Percentiles rank a stretch among this genome's conserved stretches.
phyloP scores from a whole-genome alignment of 2,329 filamentous ascomycete genomes.

The Plectosphaerella sp. region DNA sequence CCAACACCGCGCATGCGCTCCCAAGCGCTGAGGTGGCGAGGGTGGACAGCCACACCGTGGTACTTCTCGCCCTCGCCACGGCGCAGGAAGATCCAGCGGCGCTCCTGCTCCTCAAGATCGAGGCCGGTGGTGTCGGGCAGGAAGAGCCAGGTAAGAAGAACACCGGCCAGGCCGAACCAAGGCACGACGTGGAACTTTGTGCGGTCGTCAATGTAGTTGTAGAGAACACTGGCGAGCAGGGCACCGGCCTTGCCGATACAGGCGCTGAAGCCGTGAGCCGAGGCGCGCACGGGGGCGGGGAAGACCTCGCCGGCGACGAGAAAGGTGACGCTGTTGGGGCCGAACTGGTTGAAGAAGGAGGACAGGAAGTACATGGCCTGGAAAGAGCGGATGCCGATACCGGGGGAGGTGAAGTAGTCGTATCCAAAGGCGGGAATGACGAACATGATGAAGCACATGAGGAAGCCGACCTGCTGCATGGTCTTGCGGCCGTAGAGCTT shows the following conservation, averaged over 20 bases:
- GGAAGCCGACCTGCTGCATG: slow-evolving; percentile 94
- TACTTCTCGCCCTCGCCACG: slow-evolving; percentile 75
- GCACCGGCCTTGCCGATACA: slow-evolving; percentile 86
- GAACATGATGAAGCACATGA: slow-evolving; percentile 91
- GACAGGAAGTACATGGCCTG: slow-evolving; percentile 98
- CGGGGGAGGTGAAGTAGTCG: slow-evolving; percentile 69
- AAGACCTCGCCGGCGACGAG: slow-evolving; percentile 95
- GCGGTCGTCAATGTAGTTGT: slow-evolving; percentile 87
- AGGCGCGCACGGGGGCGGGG: slow-evolving; percentile 87
- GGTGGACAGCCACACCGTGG: slow-evolving; percentile 89
- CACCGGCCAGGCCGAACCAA: slow-evolving; percentile 89
- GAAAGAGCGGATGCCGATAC: slow-evolving; percentile 73
- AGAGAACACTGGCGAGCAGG: slow-evolving; percentile 79
- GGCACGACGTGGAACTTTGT: slow-evolving; percentile 89
- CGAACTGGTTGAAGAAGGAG: slow-evolving; percentile 99
- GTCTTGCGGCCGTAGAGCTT: slow-evolving; percentile 93
- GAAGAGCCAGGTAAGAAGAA: slow-evolving; percentile 78
- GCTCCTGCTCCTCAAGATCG: slow-evolving; percentile 95
- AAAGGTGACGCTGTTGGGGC: slow-evolving; percentile 95
- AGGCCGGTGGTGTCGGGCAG: slow-evolving; percentile 96
- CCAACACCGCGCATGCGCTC: slow-evolving; percentile 74
- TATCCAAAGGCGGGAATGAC: slow-evolving; percentile 86
- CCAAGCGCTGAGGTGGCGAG: slow-evolving; percentile 82
- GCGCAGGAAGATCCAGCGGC: slow-evolving; percentile 85
- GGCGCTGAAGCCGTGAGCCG: slow-evolving; percentile 92